phyloP scores from a whole-genome alignment of 352 stramenopile genomes.

The Phytophthora ohioensis region DNA sequence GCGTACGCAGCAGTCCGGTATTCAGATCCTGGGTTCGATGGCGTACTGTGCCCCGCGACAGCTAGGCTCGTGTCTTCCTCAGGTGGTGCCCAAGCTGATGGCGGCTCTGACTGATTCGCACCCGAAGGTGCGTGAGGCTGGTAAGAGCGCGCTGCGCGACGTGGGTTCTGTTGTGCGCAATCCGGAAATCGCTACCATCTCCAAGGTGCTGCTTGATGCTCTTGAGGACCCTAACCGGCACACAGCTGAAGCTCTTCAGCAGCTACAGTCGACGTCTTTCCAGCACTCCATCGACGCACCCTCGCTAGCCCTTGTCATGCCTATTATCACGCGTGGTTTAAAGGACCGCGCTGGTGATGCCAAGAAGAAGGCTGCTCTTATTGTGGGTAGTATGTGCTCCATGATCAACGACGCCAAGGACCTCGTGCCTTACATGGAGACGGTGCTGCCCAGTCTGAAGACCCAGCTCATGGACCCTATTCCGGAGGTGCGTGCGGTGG shows the following conservation, averaged over 20 bases:
- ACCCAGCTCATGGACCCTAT: conserved; percentile 93
- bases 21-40: conserved; percentile 98
- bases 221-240: conserved; percentile 95
- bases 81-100: conserved; percentile 99
- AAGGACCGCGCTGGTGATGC: conserved; percentile 96
- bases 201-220: conserved; percentile 93
- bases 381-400: conserved; percentile 99
- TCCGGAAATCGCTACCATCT: conserved; percentile 98
- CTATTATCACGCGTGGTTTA: conserved; percentile 98
- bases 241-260: conserved; percentile 96
- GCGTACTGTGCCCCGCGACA: conserved; percentile 99
- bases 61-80: conserved; percentile 97
- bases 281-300: conserved; percentile 99
- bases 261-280: conserved; percentile 98
- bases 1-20: conserved; percentile 99
- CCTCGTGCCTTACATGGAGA: conserved; percentile 98
- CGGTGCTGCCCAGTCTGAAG: conserved; percentile 97
- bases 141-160: conserved; percentile 96
- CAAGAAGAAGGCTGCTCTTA: conserved; percentile 99
- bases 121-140: conserved; percentile 97
- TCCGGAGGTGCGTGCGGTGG: conserved; percentile 94
- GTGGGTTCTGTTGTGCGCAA: conserved; percentile 99
- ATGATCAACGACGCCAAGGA: conserved; percentile 99
- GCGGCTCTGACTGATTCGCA: conserved; percentile 98
- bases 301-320: conserved; percentile 99